Evolutionary conservation across 2,329 filamentous ascomycete species (phyloP).

Genomic region (Aspergillus niger): DNA sequence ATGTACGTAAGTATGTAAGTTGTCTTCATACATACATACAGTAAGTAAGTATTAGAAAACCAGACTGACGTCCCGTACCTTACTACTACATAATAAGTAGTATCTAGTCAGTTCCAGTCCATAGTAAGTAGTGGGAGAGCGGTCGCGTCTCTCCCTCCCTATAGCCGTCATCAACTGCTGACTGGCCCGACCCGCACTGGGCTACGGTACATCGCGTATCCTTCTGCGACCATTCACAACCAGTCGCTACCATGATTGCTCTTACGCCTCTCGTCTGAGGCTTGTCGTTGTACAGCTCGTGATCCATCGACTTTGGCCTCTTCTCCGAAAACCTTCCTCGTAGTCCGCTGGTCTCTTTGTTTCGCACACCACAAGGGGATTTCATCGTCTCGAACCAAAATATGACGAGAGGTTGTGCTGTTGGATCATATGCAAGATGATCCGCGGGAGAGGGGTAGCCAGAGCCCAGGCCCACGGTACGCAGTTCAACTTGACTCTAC

Average conservation of each 20-base stretch:
- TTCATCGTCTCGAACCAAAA: not conserved
- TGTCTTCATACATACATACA: slow-evolving; percentile 1
- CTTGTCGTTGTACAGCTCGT: slow-evolving; percentile 4
- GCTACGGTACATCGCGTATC: slow-evolving; percentile 3
- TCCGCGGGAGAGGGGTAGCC: not conserved
- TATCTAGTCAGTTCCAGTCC: not conserved
- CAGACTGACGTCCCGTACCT: slow-evolving; percentile 9
- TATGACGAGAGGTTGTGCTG: not conserved
- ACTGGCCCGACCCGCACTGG: slow-evolving; percentile 28
- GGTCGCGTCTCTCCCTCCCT: slow-evolving; percentile 31
- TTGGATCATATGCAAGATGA: not conserved
- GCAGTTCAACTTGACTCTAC: not conserved
- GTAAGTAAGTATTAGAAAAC: not conserved
- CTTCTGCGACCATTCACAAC: slow-evolving; percentile 6
- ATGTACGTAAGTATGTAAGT: slow-evolving; percentile 8
- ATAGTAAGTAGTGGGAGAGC: slow-evolving; percentile 15
- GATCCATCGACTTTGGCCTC: not conserved
- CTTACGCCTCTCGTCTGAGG: not conserved
- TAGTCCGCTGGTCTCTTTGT: not conserved
- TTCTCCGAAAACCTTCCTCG: not conserved
- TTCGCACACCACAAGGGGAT: not conserved
- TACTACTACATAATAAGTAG: no score
- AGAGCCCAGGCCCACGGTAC: not conserved
- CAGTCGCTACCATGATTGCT: slow-evolving; percentile 3
- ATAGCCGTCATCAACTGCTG: slow-evolving; percentile 22